Evolutionary conservation across 2,329 filamentous ascomycete genomes (phyloP).

Genomic region (Fusarium sp.): DNA sequence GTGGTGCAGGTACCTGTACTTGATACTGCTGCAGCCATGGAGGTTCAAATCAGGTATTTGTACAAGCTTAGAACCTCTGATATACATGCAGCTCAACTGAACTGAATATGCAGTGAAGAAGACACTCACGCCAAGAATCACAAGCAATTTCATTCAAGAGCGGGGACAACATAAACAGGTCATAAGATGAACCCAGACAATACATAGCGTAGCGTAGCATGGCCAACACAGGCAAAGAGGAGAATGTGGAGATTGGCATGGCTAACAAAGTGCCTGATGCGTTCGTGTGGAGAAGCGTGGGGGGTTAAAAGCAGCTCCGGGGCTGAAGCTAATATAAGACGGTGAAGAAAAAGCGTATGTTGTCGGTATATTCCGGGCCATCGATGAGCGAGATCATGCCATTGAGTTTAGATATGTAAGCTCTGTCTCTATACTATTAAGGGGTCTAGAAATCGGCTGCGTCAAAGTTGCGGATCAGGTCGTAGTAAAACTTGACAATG

Average conservation of each 20-base stretch:
- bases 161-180: not conserved
- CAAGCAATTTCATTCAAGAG: not conserved
- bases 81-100: not conserved
- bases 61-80: not conserved
- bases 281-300: constrained; percentile 23
- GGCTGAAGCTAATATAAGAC: not conserved
- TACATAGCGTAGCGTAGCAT: not conserved
- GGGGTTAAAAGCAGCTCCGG: not conserved
- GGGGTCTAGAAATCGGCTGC: constrained; percentile 43
- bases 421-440: not conserved
- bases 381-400: not conserved
- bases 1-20: not conserved
- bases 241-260: constrained; percentile 12
- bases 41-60: not conserved
- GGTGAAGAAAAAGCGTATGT: not conserved
- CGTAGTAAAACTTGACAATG: constrained; percentile 55
- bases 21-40: not conserved
- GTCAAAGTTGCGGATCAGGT: constrained; percentile 57
- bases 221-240: constrained; percentile 8
- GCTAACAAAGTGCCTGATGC: constrained; percentile 1
- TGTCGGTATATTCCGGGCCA: not conserved
- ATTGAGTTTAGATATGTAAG: not conserved
- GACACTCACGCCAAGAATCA: not conserved
- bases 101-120: not conserved
- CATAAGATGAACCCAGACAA: not conserved